Base-by-base conservation (phyloP, 805 yeast species). In the Teunomyces lycoperdinae region DNA sequence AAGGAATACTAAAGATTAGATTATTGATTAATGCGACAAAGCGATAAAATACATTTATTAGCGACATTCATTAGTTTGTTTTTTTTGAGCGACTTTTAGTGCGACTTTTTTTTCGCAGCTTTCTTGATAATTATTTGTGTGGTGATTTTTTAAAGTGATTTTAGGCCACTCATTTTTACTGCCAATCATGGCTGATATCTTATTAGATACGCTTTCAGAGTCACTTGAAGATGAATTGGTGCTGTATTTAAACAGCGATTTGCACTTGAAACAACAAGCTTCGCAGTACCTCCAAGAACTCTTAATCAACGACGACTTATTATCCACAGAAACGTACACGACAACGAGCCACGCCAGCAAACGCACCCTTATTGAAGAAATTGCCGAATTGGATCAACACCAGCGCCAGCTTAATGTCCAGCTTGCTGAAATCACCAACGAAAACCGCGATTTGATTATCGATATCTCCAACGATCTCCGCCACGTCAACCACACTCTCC, bases 361-460 rank as follows among this genome's bases (percentile, higher is more conserved):
- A 50, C 58, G 62, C 43, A 77, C 83, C 0, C 54, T 82, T 30
- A 79, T 82, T 1, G 89, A 85, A 53, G 90, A 84, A 58, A 83
- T 86, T 38, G 91, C 91, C 0, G 92, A 86, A 57, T 63, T 85
- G 30, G 89, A 85, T 54, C 78, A 80, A 26, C 52, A 70, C n/a
- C 80, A 79, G 51, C 64, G 83, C 16, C 59, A 64, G 1, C 58
- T 79, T 14, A 85, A 82, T 50, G 57, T 65, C 4, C 62, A 76
- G 50, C 61, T 85, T 38, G 70, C 74, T 5, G 68, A 71, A 39
- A 61, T 69, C 24, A 65, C 76, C 9, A 64, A 67, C 50, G 53
- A 56, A 9, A 66, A 73, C 46, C 66, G 85, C 14, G 80, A 79
- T 39, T 63, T 75, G 46, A 74, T 81, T 28, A 63, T 80, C 9